A percentile compares a stretch with the other conserved stretches of the same genome.
These are phyloP conservation scores for Trichosporon inkin DNA, from an alignment of 1,284 basidiomycete genomes.

Conservation along the genomic window DNA sequence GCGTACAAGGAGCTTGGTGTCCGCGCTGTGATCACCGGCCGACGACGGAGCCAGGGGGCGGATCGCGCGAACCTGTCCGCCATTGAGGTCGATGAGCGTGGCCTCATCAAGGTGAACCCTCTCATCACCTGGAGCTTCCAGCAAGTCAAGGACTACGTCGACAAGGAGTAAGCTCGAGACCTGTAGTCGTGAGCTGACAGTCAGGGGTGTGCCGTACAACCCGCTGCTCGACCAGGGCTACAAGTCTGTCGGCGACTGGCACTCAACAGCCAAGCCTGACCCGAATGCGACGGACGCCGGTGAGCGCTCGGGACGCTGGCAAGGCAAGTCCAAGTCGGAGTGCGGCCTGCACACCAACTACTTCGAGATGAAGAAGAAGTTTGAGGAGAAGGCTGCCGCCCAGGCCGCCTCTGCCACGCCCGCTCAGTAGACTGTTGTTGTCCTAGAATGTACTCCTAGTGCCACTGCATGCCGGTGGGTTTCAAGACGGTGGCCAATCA, in stretches of 20 bases:
- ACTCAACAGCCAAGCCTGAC: conserved; percentile 70
- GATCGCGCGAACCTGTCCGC: conserved; percentile 78
- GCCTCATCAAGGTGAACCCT: conserved; percentile 92
- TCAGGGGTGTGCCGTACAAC: conserved; percentile 76
- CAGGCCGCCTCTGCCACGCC: background rate
- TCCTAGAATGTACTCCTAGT: conserved; percentile 1
- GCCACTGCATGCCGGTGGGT: background rate
- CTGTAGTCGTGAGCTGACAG: conserved; percentile 2
- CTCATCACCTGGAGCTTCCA: conserved; percentile 85
- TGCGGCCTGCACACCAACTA: conserved; percentile 92
- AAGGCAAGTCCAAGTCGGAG: conserved; percentile 84
- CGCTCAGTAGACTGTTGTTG: background rate
- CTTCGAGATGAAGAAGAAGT: conserved; percentile 55
- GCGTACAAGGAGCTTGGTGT: conserved; percentile 81
- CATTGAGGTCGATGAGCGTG: conserved; percentile 86
- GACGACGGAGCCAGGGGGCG: conserved; percentile 85
- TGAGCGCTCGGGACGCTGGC: conserved; percentile 90
- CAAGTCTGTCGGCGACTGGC: conserved; percentile 94
- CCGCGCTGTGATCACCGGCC: conserved; percentile 86
- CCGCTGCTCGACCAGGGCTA: conserved; percentile 85
- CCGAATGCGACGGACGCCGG: conserved; percentile 59
- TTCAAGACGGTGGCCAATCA: background rate
- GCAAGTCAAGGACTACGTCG: conserved; percentile 81
- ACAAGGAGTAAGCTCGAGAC: conserved; percentile 56
- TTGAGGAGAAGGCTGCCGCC: conserved; percentile 38